Evolutionary conservation across 1,284 basidiomycete species (phyloP), one percentile per base, ranked within the genome.

Genomic region (Apiotrichum gracile): DNA sequence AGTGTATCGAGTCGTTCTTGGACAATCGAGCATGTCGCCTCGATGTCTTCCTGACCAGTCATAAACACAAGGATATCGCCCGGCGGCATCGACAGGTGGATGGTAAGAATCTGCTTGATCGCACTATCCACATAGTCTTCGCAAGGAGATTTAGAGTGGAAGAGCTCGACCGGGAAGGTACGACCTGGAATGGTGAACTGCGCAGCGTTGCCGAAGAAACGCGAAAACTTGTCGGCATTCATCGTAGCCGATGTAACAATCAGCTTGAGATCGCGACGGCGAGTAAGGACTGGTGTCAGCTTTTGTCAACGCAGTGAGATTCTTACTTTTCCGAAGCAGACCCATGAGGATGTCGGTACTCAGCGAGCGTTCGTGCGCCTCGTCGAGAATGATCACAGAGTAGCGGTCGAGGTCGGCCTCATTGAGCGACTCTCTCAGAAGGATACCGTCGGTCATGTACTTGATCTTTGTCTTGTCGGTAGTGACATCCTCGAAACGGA

Each of bases 41-140:
- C 91, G 59, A 99, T 99, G 71, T 99, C 96, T 75, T 99, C 96
- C 76, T 98, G 96, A 51, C 96, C 96, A 25, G 96, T 99, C 94
- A 98, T 98, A 75, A 99, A 99, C 16, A 98, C 91, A 34, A 99
- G 80, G 52, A 98, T 90, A 76, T 98, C 96, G 6, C 96, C 96
- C 0, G 84, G 84, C n/a, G 92, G 91, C 19, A 88, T 82, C 0
- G 92, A 91, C 24, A 98, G 79, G 69, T 98, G 96, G 48, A 99
- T 97, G 66, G 94, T 89, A 9, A 98, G 80, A 8, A 97, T 88
- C 76, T 98, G 93, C 77, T 97, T 98, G 60, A 99, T 93, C 0
- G 96, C 88, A 58, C 88, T 86, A 67, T 98, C 96, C 54, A 99
- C 96, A 66, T 98, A 99, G 69, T 99, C 96, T 68, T 97, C 94